A percentile compares a stretch with the other conserved stretches of the same genome.
These are phyloP conservation scores for Salix koriyanagi DNA, from an alignment of 345 rosid species.

Conservation along the genomic window DNA sequence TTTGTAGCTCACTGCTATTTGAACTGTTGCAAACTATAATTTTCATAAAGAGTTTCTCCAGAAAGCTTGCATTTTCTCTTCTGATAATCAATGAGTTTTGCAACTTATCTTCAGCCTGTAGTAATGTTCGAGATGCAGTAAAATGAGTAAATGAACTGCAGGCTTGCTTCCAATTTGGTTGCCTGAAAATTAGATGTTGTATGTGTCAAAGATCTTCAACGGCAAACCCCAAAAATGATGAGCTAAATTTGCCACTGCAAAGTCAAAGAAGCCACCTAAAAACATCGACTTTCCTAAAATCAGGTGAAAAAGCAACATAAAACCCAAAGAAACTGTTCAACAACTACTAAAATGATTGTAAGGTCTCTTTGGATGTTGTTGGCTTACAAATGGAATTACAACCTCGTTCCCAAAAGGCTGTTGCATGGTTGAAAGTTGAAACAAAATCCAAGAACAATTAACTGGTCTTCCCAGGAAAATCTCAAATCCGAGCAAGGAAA, in stretches of 20 bases:
- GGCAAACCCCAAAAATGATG: not conserved
- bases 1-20: not conserved
- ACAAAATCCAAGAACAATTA: not conserved
- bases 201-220: not conserved
- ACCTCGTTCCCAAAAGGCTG: not conserved
- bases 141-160: not conserved
- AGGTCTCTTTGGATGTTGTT: not conserved
- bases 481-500: not conserved
- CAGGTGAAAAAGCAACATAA: not conserved
- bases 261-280: not conserved
- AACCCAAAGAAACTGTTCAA: not conserved
- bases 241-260: not conserved
- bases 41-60: not conserved
- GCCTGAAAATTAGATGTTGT: not conserved
- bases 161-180: not conserved
- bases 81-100: not conserved
- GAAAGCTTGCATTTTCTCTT: not conserved
- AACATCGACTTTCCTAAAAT: not conserved
- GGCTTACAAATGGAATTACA: not conserved
- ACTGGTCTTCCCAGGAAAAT: not conserved
- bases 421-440: not conserved
- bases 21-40: not conserved
- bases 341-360: not conserved
- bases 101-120: not conserved
- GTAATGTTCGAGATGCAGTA: not conserved